Evolutionary conservation across 805 yeast species (phyloP), one percentile per base, ranked within the genome.

Genomic region (Yamadazyma sp.): DNA sequence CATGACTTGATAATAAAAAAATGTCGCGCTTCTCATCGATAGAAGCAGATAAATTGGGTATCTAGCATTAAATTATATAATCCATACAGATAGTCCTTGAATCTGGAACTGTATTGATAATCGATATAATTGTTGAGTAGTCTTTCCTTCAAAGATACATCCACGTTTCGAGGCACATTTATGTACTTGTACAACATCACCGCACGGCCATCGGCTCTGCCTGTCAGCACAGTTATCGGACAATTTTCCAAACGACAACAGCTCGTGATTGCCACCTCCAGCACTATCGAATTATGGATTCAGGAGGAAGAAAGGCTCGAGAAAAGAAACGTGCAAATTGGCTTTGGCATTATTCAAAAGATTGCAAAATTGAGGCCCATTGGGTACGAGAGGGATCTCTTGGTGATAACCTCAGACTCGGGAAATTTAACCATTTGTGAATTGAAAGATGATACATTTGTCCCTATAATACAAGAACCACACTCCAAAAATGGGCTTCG

Each of bases 321-420:
- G 6, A 59, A 62, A 25, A 26, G 77, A 5, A 51, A 62, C 9
- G 48, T 57, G 1, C 77, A 76, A 26, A 70, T 77, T 21, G 50
- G 76, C 0, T 82, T 82, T 57, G 82, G 84, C 2, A 67, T 75
- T 5, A 63, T 90, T 3, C 68, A 88, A 31, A 44, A 64, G 3
- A 60, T 86, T 8, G 65, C 64, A 5, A 64, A 74, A 16, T 60
- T 87, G 38, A 71, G 77, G 14, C 55, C 73, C 8, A 67, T 76
- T 0, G 87, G 84, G 0, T 54, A 77, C 0, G 55, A 67, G 0
- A 67, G 64, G 37, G 93, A 87, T 46, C 64, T 64, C 18, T 43
- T 90, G n/a, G 73, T 82, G 5, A 54, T 87, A 2, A 75, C 91
- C 0, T 78, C 93, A 0, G 97, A 90, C 52, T 75, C 95, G 1